These are phyloP conservation scores for Chaetomiaceae sp. DNA, from an alignment of 2,329 filamentous ascomycete species.

Conservation along the genomic window DNA sequence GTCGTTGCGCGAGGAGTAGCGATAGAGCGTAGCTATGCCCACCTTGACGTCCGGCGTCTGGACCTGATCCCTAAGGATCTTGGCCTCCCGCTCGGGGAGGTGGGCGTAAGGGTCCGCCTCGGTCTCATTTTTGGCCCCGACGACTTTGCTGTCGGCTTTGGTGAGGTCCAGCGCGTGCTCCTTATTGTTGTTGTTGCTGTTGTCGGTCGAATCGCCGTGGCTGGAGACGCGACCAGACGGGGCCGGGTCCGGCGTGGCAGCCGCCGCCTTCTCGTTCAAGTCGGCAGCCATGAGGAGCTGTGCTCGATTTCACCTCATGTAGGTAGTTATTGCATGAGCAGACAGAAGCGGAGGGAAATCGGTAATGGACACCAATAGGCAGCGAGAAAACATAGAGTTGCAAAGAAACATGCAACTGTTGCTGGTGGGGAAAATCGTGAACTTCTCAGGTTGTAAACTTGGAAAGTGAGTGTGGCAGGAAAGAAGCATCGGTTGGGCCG, in stretches of 20 bases:
- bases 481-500: not conserved
- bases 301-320: constrained; percentile 2
- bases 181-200: constrained; percentile 1
- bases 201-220: constrained; percentile 18
- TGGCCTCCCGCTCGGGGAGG: constrained; percentile 45
- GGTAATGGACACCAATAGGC: too few species aligned
- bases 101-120: constrained; percentile 24
- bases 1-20: constrained; percentile 65
- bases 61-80: constrained; percentile 64
- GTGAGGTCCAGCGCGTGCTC: constrained; percentile 13
- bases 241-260: constrained; percentile 1
- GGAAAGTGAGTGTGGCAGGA: not conserved
- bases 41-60: constrained; percentile 59
- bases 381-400: too few species aligned
- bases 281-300: constrained; percentile 7
- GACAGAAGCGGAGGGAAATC: not conserved
- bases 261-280: constrained; percentile 18
- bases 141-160: constrained; percentile 24
- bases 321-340: constrained; percentile 3
- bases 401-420: too few species aligned
- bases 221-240: constrained; percentile 17
- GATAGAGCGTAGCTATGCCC: constrained; percentile 60
- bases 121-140: constrained; percentile 11
- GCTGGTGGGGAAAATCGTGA: too few species aligned
- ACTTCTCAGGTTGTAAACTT: too few species aligned